phyloP scores from a whole-genome alignment of 2,329 filamentous ascomycete genomes.

The Tolypocladium endophyticum region DNA sequence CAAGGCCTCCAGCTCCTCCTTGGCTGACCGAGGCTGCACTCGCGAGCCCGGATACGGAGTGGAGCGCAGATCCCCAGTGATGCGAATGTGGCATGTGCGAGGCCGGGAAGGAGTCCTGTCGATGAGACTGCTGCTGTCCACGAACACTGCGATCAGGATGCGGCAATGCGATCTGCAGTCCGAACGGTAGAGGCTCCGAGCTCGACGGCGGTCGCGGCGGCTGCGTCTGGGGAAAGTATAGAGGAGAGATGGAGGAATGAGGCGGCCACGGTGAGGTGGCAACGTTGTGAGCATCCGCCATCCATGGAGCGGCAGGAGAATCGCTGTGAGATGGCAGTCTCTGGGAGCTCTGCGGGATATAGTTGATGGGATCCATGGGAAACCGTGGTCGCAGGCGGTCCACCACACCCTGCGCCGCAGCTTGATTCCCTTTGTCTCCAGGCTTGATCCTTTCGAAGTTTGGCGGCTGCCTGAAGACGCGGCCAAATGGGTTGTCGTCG shows the following conservation, averaged over 20 bases:
- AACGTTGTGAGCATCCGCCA: not conserved
- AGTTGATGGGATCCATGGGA: conserved; percentile 22
- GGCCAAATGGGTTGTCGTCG: not conserved
- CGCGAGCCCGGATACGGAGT: not conserved
- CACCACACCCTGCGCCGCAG: not conserved
- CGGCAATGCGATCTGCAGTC: conserved; percentile 11
- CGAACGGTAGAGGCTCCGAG: conserved; percentile 10
- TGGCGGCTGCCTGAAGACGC: not conserved
- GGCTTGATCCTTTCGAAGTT: not conserved
- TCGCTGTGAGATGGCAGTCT: conserved; percentile 2
- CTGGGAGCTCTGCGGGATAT: conserved; percentile 14
- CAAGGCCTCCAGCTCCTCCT: not conserved
- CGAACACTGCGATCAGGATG: conserved; percentile 12
- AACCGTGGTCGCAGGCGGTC: not conserved
- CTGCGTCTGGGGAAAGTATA: conserved; percentile 10
- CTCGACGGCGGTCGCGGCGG: conserved; percentile 6
- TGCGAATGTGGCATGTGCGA: not conserved
- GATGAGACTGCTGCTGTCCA: conserved; percentile 1
- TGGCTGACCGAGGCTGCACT: not conserved
- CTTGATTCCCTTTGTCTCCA: not conserved
- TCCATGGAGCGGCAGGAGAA: conserved; percentile 2
- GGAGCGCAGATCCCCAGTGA: not conserved
- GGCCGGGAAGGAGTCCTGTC: conserved; percentile 6
- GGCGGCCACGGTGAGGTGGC: not conserved
- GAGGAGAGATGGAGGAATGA: conserved; percentile 4